Conservation (phyloP, 2,329 filamentous ascomycete genomes). For the Alternaria burnsii region DNA sequence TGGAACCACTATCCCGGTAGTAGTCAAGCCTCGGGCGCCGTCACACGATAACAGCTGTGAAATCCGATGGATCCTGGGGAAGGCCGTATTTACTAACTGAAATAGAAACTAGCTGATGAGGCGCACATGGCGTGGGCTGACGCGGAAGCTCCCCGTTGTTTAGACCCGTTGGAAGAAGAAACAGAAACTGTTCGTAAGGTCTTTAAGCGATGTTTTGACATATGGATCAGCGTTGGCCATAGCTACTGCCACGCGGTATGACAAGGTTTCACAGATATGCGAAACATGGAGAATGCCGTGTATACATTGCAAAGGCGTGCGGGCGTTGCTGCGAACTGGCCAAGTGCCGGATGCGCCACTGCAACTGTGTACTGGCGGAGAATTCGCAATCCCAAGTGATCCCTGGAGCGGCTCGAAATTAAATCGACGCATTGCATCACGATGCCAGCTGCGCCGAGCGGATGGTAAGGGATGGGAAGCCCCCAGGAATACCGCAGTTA, state of each 20-base stretch:
- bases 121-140: constrained; percentile 3
- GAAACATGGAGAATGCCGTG: constrained; percentile 3
- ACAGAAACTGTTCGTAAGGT: background rate
- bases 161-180: background rate
- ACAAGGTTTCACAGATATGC: background rate
- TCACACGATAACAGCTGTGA: constrained; percentile 26
- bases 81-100: constrained; percentile 28
- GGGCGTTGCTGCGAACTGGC: background rate
- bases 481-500: constrained; percentile 5
- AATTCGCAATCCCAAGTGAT: constrained; percentile 1
- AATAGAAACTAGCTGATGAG: constrained; percentile 15
- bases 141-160: constrained; percentile 11
- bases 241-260: constrained; percentile 3
- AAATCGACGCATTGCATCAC: constrained; percentile 6
- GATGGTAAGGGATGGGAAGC: constrained; percentile 1
- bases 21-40: constrained; percentile 23
- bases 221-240: constrained; percentile 5
- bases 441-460: background rate
- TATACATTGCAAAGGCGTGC: background rate
- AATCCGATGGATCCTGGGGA: constrained; percentile 33
- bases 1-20: constrained; percentile 33
- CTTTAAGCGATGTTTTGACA: constrained; percentile 9
- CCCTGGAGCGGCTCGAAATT: constrained; percentile 13
- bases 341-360: background rate
- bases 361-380: constrained; percentile 15